These are phyloP conservation scores for Cardamine resedifolia DNA, from an alignment of 345 rosid species.

Conservation along the genomic window DNA sequence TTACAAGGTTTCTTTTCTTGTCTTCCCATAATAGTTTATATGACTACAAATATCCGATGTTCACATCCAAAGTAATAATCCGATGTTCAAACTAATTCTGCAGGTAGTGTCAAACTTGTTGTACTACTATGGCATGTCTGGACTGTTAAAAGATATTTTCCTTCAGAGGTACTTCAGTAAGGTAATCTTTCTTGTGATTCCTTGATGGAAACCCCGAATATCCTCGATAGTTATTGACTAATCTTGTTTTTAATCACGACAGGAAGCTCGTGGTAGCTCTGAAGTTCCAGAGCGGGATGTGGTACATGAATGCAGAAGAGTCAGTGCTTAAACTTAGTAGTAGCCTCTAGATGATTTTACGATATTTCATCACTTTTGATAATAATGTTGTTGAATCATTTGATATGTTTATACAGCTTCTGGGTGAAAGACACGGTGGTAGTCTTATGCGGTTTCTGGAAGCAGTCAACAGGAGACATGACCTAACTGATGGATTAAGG, in stretches of 20 bases:
- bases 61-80: background rate
- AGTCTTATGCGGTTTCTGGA: conserved; percentile 74
- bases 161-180: conserved; percentile 92
- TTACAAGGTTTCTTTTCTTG: conserved; percentile 24
- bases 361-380: background rate
- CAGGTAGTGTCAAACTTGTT: conserved; percentile 75
- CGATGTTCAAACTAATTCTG: conserved; percentile 14
- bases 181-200: conserved; percentile 45
- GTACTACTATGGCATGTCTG: conserved; percentile 92
- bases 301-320: conserved; percentile 85
- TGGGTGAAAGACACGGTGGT: conserved; percentile 73
- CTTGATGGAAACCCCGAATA: background rate
- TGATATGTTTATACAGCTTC: conserved; percentile 48
- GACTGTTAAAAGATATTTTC: conserved; percentile 75
- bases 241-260: conserved; percentile 20
- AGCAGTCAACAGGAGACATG: conserved; percentile 82
- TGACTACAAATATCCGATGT: too few relatives aligned
- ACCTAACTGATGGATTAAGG: conserved; percentile 65
- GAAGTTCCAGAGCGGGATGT: conserved; percentile 83
- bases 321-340: conserved; percentile 31
- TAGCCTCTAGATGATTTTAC: background rate
- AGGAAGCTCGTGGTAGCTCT: conserved; percentile 91
- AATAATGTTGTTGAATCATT: background rate
- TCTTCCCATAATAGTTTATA: background rate
- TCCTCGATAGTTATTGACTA: background rate